Percentiles rank a stretch among this genome's conserved stretches.
These are phyloP conservation scores for Aspergillus sparsus DNA, from an alignment of 495 filamentous ascomycete species.

Conservation along the genomic window DNA sequence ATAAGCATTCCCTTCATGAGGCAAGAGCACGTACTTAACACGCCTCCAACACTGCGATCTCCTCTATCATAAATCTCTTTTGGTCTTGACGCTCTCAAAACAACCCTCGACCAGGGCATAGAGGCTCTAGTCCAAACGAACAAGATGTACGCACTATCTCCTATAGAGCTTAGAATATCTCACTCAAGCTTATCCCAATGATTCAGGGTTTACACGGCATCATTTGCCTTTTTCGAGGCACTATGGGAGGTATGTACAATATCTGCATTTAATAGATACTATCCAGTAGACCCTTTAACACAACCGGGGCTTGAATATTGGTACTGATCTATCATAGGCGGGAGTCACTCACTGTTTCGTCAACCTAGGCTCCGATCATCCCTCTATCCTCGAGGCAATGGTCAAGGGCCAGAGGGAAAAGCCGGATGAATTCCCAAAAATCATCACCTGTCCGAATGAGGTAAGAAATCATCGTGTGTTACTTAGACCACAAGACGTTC, in stretches of 20 bases:
- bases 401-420: constrained; percentile 77
- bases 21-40: neutral
- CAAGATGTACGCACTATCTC: constrained; percentile 9
- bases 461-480: constrained; percentile 26
- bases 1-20: neutral
- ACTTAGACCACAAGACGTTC: neutral
- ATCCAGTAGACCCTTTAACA: neutral
- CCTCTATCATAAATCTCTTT: no score
- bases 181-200: neutral
- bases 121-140: constrained; percentile 1
- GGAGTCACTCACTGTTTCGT: constrained; percentile 90
- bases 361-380: constrained; percentile 93
- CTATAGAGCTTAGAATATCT: neutral
- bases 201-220: constrained; percentile 64
- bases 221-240: constrained; percentile 92
- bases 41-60: neutral
- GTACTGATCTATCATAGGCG: constrained; percentile 50
- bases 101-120: no score
- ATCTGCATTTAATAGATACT: neutral
- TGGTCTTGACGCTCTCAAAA: no score
- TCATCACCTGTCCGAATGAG: constrained; percentile 94
- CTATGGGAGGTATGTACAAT: constrained; percentile 65
- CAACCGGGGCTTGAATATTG: neutral
- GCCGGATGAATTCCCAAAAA: constrained; percentile 70
- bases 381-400: constrained; percentile 93